phyloP scores from a whole-genome alignment of 73 alveolate genomes.

The Stentor roeselii region DNA sequence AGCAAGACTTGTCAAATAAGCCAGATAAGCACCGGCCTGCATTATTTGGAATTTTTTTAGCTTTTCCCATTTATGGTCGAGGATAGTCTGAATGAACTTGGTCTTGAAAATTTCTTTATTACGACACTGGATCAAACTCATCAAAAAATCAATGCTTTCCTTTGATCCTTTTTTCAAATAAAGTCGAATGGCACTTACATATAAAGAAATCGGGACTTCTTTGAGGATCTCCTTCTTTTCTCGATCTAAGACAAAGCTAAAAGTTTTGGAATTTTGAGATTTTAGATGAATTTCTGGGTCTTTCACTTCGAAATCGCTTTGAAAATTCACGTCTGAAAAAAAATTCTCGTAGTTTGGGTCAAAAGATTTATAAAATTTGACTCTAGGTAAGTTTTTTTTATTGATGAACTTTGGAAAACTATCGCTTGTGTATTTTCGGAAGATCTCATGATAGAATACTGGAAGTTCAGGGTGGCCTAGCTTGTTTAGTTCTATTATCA shows the following conservation, averaged over 20 bases:
- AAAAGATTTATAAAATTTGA: not conserved
- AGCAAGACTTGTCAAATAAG: not conserved
- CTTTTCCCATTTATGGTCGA: slow-evolving; percentile 9
- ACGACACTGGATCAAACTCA: not conserved
- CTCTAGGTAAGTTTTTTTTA: not conserved
- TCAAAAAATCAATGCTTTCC: not conserved
- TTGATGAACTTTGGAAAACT: not conserved
- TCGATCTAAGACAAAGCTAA: too few relatives aligned
- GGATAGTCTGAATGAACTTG: not conserved
- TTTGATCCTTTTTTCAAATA: not conserved
- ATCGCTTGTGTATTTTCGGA: not conserved
- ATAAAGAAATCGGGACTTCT: not conserved
- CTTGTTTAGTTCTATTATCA: not conserved
- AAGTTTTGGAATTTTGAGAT: too few relatives aligned
- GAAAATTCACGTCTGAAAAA: not conserved
- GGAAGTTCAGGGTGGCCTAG: not conserved
- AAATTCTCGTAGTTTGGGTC: not conserved
- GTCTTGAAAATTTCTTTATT: not conserved
- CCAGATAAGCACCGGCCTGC: not conserved
- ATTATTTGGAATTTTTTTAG: not conserved
- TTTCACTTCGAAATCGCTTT: too few relatives aligned
- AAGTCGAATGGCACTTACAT: not conserved
- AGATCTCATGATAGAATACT: not conserved
- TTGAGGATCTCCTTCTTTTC: too few relatives aligned
- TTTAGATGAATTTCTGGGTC: too few relatives aligned